phyloP scores from a whole-genome alignment of 2,329 filamentous ascomycete genomes.

The Epichloe bromicola region DNA sequence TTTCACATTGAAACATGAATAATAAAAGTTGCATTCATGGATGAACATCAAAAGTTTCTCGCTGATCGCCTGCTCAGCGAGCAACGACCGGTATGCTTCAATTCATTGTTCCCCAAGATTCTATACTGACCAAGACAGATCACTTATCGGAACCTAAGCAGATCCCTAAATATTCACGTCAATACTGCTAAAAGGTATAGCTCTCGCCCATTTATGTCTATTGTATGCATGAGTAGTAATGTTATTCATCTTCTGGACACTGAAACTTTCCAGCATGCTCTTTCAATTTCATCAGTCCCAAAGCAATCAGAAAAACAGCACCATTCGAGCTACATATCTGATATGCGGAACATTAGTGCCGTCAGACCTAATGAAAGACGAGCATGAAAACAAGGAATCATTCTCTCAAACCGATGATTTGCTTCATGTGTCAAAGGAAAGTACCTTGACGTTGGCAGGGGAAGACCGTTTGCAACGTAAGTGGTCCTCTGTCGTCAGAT shows the following conservation, averaged over 20 bases:
- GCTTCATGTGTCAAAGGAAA: not conserved
- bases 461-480: slow-evolving; percentile 62
- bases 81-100: slow-evolving; percentile 48
- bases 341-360: slow-evolving; percentile 47
- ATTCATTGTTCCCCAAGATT: not conserved
- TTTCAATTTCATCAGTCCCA: slow-evolving; percentile 76
- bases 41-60: slow-evolving; percentile 58
- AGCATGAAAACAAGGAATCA: slow-evolving; percentile 54
- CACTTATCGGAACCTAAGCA: slow-evolving; percentile 75
- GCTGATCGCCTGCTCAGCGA: slow-evolving; percentile 67
- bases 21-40: slow-evolving; percentile 25
- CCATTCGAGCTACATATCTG: slow-evolving; percentile 86
- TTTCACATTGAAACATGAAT: not conserved
- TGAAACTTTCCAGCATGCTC: slow-evolving; percentile 51
- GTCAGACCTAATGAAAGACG: slow-evolving; percentile 23
- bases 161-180: slow-evolving; percentile 70
- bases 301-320: slow-evolving; percentile 66
- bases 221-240: not conserved
- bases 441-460: slow-evolving; percentile 50
- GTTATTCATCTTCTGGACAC: not conserved
- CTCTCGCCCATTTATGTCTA: not conserved
- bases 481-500: slow-evolving; percentile 6
- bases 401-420: not conserved
- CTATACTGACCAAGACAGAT: slow-evolving; percentile 38
- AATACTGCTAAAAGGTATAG: slow-evolving; percentile 76